phyloP scores from a whole-genome alignment of 2,329 filamentous ascomycete species.

The Ophiosphaerella korrae region DNA sequence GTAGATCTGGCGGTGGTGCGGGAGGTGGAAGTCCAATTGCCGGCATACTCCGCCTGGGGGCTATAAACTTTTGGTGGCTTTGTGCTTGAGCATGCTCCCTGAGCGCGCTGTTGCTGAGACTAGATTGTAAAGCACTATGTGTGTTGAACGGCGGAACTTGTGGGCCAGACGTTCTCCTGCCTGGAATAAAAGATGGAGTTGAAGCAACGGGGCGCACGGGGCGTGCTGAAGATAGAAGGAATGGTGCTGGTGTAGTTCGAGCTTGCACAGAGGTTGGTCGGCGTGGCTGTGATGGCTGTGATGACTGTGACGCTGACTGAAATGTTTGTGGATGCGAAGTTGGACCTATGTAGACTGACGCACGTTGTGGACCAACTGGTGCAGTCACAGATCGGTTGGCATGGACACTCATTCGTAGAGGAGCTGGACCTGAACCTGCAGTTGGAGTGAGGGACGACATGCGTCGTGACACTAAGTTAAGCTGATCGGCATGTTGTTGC shows the following conservation, averaged over 20 bases:
- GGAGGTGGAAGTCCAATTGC: conserved; percentile 51
- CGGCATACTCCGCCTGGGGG: conserved; percentile 44
- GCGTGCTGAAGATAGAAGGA: conserved; percentile 49
- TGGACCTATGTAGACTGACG: conserved; percentile 14
- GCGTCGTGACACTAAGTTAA: conserved; percentile 35
- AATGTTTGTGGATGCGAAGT: conserved; percentile 15
- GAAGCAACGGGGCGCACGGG: conserved; percentile 34
- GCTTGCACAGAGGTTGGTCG: conserved; percentile 54
- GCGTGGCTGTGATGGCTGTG: conserved; percentile 19
- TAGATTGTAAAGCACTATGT: conserved; percentile 16
- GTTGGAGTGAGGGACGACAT: conserved; percentile 32
- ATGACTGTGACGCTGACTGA: conserved; percentile 6
- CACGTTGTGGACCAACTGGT: conserved; percentile 24
- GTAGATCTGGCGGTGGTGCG: conserved; percentile 52
- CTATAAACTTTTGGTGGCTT: conserved; percentile 21
- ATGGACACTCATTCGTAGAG: conserved; percentile 29
- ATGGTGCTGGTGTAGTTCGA: conserved; percentile 50
- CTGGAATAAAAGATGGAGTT: conserved; percentile 39
- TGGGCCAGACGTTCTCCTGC: conserved; percentile 26
- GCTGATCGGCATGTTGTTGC: conserved; percentile 33
- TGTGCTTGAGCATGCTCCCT: conserved; percentile 26
- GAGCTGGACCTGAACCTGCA: conserved; percentile 26
- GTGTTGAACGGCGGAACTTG: conserved; percentile 8
- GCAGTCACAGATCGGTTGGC: conserved; percentile 41
- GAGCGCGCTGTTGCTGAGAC: conserved; percentile 31